phyloP scores from a whole-genome alignment of 2,329 filamentous ascomycete genomes.

The Alternaria panax region DNA sequence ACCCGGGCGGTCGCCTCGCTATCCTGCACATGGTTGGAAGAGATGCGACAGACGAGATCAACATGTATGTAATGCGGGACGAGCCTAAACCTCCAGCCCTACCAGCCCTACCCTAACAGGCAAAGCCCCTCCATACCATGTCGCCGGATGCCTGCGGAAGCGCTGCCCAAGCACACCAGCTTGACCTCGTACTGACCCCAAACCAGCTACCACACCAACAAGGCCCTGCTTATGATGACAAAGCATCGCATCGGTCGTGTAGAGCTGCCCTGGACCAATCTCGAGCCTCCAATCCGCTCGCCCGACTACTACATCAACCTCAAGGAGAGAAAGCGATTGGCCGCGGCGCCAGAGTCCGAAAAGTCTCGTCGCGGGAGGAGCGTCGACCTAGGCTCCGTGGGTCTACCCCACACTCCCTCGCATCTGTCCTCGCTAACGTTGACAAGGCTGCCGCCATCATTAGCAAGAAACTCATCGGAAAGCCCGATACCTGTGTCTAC shows the following conservation, averaged over 20 bases:
- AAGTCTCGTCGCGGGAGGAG: constrained; percentile 28
- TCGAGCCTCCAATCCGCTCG: constrained; percentile 65
- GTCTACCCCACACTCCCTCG: constrained; percentile 21
- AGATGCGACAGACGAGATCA: constrained; percentile 67
- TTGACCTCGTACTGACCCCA: constrained; percentile 33
- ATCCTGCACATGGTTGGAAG: constrained; percentile 68
- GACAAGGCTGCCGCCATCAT: constrained; percentile 36
- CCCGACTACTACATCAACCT: constrained; percentile 50
- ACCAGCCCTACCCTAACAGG: constrained; percentile 14
- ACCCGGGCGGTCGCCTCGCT: constrained; percentile 66
- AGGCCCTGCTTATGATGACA: constrained; percentile 65
- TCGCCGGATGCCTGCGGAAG: constrained; percentile 14
- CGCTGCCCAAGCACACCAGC: constrained; percentile 18
- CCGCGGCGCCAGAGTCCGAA: constrained; percentile 5
- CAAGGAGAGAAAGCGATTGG: constrained; percentile 24
- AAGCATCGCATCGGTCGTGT: constrained; percentile 67
- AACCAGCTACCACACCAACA: constrained; percentile 64
- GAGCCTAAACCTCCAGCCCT: constrained; percentile 7
- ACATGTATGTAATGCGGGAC: constrained; percentile 55
- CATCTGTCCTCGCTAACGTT: constrained; percentile 25
- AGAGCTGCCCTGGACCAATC: constrained; percentile 63
- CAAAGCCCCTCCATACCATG: constrained; percentile 9
- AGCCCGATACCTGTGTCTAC: constrained; percentile 31
- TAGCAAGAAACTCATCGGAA: constrained; percentile 35
- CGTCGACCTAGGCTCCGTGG: constrained; percentile 40